phyloP scores from a whole-genome alignment of 192 early-diverging fungal genomes.

The Backusella macrospora region DNA sequence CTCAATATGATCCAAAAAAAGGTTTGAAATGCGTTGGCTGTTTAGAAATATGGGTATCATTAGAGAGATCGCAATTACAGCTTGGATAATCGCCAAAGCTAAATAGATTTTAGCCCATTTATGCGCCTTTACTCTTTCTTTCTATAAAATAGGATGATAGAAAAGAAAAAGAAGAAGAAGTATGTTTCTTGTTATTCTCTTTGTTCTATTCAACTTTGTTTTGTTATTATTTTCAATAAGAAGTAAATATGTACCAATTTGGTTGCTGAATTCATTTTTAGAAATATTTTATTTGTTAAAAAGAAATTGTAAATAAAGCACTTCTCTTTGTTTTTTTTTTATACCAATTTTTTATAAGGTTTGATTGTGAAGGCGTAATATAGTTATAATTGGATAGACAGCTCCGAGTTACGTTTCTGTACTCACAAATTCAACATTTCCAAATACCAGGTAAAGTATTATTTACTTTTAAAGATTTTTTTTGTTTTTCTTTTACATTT shows the following conservation, averaged over 20 bases:
- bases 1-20: not conserved
- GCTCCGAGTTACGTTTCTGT: not conserved
- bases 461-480: not conserved
- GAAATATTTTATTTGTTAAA: not conserved
- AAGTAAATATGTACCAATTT: not conserved
- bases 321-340: not conserved
- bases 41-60: conserved; percentile 2
- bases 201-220: not conserved
- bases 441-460: not conserved
- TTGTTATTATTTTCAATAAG: not conserved
- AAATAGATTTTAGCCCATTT: not conserved
- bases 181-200: not conserved
- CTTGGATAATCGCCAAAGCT: not conserved
- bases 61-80: not conserved
- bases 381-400: not conserved
- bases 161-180: not conserved
- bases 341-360: not conserved
- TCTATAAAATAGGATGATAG: not conserved
- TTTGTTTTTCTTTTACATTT: not conserved
- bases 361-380: not conserved
- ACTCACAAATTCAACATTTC: not conserved
- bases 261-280: not conserved
- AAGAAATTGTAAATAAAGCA: not conserved
- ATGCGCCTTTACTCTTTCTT: not conserved
- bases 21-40: not conserved